Percentiles rank a stretch among this genome's conserved stretches.
These are phyloP conservation scores for Gentiana dahurica DNA, from an alignment of 257 asterid species.

Conservation along the genomic window DNA sequence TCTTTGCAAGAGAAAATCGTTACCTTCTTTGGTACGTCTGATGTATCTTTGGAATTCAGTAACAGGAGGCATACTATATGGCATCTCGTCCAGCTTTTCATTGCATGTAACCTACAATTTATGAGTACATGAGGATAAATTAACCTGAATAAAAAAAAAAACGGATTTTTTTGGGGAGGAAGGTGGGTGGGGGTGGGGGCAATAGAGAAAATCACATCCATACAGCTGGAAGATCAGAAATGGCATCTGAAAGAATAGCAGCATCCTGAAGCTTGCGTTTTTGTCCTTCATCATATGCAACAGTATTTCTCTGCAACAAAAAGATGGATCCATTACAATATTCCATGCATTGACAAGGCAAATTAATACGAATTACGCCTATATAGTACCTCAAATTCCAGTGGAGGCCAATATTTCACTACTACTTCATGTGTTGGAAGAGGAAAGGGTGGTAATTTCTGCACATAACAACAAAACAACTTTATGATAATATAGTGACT, in stretches of 20 bases:
- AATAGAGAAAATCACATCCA: conserved; percentile 2
- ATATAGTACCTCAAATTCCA: conserved; percentile 52
- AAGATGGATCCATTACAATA: conserved; percentile 3
- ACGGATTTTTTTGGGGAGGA: neutral
- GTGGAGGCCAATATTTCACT: conserved; percentile 67
- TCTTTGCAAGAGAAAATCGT: conserved; percentile 1
- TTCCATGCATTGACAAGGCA: neutral
- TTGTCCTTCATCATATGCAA: conserved; percentile 80
- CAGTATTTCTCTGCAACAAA: conserved; percentile 45
- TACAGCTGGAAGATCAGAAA: conserved; percentile 80
- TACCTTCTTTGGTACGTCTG: conserved; percentile 42
- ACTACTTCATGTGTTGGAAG: conserved; percentile 91
- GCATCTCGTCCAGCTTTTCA: conserved; percentile 57
- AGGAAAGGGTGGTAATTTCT: conserved; percentile 69
- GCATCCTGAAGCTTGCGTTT: conserved; percentile 45
- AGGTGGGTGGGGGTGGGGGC: no score
- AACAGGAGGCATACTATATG: conserved; percentile 47
- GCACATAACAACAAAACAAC: neutral
- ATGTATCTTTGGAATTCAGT: conserved; percentile 61
- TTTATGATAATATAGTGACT: no score
- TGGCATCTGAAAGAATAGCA: conserved; percentile 54
- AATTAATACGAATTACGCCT: neutral
- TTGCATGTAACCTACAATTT: conserved; percentile 26
- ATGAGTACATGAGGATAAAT: conserved; percentile 3
- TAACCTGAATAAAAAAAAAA: neutral